These are phyloP conservation scores for Thelephora ganbajun DNA, from an alignment of 768 basidiomycete species.

Conservation along the genomic window DNA sequence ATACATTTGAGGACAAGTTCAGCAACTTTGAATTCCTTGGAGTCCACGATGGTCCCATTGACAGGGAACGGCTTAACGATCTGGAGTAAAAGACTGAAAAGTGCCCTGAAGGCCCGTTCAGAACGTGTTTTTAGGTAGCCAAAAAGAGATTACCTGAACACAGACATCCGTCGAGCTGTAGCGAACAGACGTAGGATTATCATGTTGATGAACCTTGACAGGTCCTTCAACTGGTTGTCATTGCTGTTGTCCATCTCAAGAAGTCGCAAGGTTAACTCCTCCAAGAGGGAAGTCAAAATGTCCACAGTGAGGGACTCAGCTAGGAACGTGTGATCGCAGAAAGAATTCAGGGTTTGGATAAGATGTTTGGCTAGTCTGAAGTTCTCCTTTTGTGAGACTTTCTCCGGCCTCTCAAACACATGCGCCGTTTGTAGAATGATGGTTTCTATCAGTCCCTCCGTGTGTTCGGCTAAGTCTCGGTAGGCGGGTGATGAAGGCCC, in stretches of 20 bases:
- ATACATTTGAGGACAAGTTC: conserved; percentile 93
- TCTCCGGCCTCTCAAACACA: conserved; percentile 73
- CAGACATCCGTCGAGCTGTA: conserved; percentile 77
- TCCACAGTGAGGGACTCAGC: conserved; percentile 80
- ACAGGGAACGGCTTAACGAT: conserved; percentile 75
- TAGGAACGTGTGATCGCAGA: conserved; percentile 82
- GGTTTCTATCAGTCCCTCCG: conserved; percentile 78
- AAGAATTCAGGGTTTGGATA: conserved; percentile 89
- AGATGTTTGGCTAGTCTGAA: conserved; percentile 95
- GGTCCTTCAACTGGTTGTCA: conserved; percentile 76
- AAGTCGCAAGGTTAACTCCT: conserved; percentile 82
- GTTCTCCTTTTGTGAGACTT: conserved; percentile 61
- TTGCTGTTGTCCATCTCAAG: conserved; percentile 86
- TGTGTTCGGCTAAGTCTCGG: conserved; percentile 64
- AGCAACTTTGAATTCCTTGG: conserved; percentile 77
- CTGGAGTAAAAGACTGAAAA: conserved; percentile 72
- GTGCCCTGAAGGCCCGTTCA: conserved; percentile 30
- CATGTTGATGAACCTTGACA: conserved; percentile 97
- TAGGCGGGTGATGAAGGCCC: conserved; percentile 59
- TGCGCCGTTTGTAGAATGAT: conserved; percentile 87
- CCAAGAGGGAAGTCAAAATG: conserved; percentile 74
- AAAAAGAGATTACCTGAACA: conserved; percentile 60
- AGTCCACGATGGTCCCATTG: conserved; percentile 56
- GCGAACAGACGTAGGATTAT: conserved; percentile 90
- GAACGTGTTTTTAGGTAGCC: background rate